Conservation (phyloP, 2,329 filamentous ascomycete species). For the Pseudocercospora fijiensis region DNA sequence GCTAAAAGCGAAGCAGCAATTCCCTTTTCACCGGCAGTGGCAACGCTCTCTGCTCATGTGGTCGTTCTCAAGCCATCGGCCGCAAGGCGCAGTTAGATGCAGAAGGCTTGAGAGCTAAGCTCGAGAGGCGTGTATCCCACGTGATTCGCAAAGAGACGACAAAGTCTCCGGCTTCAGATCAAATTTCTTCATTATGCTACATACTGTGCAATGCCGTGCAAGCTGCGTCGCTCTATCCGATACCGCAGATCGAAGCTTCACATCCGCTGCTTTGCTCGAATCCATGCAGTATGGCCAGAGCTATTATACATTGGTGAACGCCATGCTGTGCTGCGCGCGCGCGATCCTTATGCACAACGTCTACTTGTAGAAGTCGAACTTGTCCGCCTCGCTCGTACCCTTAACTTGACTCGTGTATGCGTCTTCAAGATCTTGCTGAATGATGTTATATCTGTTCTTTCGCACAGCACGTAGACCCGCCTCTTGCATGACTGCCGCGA, state of each 20-base stretch:
- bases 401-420: conserved; percentile 97
- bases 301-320: background rate
- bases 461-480: conserved; percentile 88
- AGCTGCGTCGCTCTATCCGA: background rate
- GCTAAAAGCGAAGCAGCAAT: background rate
- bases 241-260: background rate
- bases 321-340: background rate
- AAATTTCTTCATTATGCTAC: conserved; percentile 1
- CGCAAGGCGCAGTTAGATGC: background rate
- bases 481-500: conserved; percentile 99
- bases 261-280: background rate
- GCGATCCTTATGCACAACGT: background rate
- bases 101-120: too few relatives aligned
- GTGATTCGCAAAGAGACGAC: background rate
- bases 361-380: conserved; percentile 91
- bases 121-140: background rate
- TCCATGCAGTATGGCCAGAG: background rate
- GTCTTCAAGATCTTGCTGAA: conserved; percentile 93
- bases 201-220: background rate
- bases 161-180: background rate
- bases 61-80: background rate
- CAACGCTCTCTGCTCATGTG: background rate
- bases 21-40: background rate
- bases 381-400: conserved; percentile 67
- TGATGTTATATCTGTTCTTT: conserved; percentile 99